phyloP scores from a whole-genome alignment of 2,329 filamentous ascomycete species.

The Trichoderma citrinoviride region DNA sequence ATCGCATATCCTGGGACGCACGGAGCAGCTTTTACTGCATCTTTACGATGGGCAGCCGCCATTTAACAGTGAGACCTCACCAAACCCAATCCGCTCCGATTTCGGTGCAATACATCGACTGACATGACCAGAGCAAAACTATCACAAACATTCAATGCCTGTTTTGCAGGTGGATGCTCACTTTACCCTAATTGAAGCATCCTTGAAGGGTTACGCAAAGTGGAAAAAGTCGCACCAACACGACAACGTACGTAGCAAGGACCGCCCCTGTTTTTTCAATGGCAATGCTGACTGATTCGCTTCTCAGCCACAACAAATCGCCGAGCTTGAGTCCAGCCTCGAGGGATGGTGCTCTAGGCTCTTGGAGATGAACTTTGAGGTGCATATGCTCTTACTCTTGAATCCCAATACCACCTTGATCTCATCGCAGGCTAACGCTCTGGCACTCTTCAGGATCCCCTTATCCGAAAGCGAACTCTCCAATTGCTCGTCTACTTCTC shows the following conservation, averaged over 20 bases:
- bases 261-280: background rate
- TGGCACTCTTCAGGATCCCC: conserved; percentile 58
- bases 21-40: conserved; percentile 69
- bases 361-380: conserved; percentile 68
- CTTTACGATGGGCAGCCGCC: conserved; percentile 69
- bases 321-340: conserved; percentile 59
- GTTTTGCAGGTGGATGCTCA: conserved; percentile 82
- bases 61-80: conserved; percentile 57
- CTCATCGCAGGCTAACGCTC: background rate
- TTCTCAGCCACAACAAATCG: conserved; percentile 52
- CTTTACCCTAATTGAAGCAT: conserved; percentile 83
- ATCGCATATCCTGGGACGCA: conserved; percentile 77
- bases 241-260: conserved; percentile 32
- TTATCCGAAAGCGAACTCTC: conserved; percentile 76
- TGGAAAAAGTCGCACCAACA: conserved; percentile 53
- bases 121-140: conserved; percentile 48
- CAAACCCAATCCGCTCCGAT: background rate
- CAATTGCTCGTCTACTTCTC: conserved; percentile 84
- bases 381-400: conserved; percentile 27
- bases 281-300: conserved; percentile 25
- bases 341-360: conserved; percentile 71
- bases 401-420: background rate
- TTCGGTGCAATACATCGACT: conserved; percentile 4
- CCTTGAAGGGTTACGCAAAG: conserved; percentile 82
- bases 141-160: conserved; percentile 68